These are phyloP conservation scores for Rhodomyrtus psidioides DNA, from an alignment of 441 rosid species.

Conservation along the genomic window DNA sequence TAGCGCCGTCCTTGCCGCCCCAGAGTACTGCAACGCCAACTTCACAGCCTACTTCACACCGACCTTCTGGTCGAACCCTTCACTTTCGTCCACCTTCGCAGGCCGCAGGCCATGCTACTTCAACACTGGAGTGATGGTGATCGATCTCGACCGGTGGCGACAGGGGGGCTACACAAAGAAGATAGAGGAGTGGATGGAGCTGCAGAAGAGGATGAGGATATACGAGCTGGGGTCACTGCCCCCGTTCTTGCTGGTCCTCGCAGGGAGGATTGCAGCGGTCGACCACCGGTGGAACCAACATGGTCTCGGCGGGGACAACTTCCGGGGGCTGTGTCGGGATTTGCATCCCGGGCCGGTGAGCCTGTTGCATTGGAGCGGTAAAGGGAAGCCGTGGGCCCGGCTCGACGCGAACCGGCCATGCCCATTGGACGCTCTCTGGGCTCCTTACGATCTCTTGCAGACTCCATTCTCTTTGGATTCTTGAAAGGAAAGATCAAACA, in stretches of 20 bases:
- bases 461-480: neutral
- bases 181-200: neutral
- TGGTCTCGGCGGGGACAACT: neutral
- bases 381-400: constrained; percentile 2
- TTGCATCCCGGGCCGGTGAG: constrained; percentile 3
- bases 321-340: neutral
- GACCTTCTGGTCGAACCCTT: neutral
- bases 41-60: constrained; percentile 1
- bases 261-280: neutral
- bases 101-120: neutral
- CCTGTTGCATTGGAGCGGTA: constrained; percentile 2
- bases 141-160: constrained; percentile 1
- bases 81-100: neutral
- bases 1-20: neutral
- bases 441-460: neutral
- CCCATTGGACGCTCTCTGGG: neutral
- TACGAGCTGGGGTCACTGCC: neutral
- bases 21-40: constrained; percentile 2
- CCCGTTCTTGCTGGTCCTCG: neutral
- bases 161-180: neutral
- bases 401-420: neutral
- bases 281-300: constrained; percentile 1
- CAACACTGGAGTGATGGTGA: neutral
- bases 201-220: constrained; percentile 1
- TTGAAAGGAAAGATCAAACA: neutral